Evolutionary conservation across 352 stramenopile genomes (phyloP), one percentile per base, ranked within the genome.

Genomic region (Phytopythium helicoides): DNA sequence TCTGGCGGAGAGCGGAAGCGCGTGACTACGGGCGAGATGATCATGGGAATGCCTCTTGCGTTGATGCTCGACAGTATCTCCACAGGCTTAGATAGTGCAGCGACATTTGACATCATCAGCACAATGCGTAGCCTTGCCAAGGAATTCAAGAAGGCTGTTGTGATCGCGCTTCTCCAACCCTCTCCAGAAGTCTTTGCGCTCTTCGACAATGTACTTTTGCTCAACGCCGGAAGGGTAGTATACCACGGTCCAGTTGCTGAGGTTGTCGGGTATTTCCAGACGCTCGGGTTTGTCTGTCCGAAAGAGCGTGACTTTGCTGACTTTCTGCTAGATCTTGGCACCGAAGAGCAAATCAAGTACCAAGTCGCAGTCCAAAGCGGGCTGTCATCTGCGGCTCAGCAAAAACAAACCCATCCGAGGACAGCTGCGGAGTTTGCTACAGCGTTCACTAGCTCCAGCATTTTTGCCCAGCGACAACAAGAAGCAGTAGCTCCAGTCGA

Each of bases 1-100:
- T 90, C 69, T 9, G 90, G 90, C 35, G 90, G 90, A 16, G 90
- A 97, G 66, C 82, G 78, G 35, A 97, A 97, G 61, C 72, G 90
- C 25, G 75, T 96, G 7, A 96, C 92, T 31, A 93, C 86, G 40
- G 86, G 80, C 18, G 88, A 89, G 52, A 90, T 96, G 63, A 56
- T 96, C 10, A 64, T 96, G 1, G 92, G 83, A 0, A 73, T 89
- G 55, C 84, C 86, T 21, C 40, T 65, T 11, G 70, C 89, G 2
- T 44, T 90, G 10, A 56, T 96, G 22, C 63, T 96, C 40, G 90
- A 97, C 67, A 66, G 68, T 26, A 78, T 86, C 47, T 77, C 58
- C n/a, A 86, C 74, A 0, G 76, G 76, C 3, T 56, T 87, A 10
- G 76, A 87, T 47, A 76, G 65, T 19, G 73, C 76, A 31, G 69